Conservation (phyloP, 148 eudicot genomes). For the Chenopodium quinoa region DNA sequence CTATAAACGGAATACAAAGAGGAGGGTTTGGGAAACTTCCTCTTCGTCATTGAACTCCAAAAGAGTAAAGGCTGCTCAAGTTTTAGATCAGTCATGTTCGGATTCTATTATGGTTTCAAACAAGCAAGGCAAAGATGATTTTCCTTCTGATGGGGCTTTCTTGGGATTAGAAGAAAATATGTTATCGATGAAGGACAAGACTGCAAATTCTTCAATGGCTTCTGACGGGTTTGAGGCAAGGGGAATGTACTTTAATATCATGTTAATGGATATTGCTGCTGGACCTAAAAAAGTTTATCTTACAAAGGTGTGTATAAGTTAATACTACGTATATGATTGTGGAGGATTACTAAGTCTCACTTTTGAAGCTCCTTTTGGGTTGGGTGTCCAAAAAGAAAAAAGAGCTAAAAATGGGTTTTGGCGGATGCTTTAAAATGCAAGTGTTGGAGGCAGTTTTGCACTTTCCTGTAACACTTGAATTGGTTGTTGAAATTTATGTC, state of each 20-base stretch:
- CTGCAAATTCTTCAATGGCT: conserved; percentile 26
- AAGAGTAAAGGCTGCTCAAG: conserved; percentile 74
- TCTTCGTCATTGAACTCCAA: conserved; percentile 72
- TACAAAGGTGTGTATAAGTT: conserved; percentile 52
- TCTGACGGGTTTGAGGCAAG: conserved; percentile 25
- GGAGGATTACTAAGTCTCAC: not conserved
- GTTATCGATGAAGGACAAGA: conserved; percentile 20
- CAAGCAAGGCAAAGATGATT: conserved; percentile 27
- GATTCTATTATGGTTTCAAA: conserved; percentile 25
- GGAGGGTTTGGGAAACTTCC: conserved; percentile 67
- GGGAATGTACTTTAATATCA: conserved; percentile 38
- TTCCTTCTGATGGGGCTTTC: conserved; percentile 27
- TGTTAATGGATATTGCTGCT: conserved; percentile 90
- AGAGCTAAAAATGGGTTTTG: not conserved
- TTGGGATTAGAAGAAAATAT: conserved; percentile 23
- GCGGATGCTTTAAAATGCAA: not conserved
- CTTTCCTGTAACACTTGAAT: not conserved
- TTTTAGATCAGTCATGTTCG: conserved; percentile 37
- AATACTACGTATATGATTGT: not conserved
- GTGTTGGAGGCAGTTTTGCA: not conserved
- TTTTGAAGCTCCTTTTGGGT: no score
- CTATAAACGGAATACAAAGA: conserved; percentile 44
- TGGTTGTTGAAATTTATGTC: not conserved
- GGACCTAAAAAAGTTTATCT: conserved; percentile 60
- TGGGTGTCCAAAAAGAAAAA: not conserved